A percentile compares a stretch with the other conserved stretches of the same genome.
Evolutionary conservation across 78 protist species (phyloP).

Genomic region (Protostelium mycophagum): DNA sequence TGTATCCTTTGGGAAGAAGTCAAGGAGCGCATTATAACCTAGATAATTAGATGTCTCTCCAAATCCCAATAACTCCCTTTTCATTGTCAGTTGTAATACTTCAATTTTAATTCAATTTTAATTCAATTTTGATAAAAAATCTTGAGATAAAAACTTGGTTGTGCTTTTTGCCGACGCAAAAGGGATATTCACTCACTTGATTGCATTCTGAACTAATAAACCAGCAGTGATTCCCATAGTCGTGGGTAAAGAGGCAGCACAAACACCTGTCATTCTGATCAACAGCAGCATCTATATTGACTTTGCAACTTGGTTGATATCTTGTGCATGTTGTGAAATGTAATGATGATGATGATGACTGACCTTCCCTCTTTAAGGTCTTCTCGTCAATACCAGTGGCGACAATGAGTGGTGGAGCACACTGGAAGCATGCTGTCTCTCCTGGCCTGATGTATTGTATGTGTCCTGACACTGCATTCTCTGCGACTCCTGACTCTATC

Average conservation of each 20-base stretch:
- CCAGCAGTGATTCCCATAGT: constrained; percentile 97
- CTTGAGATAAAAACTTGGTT: background rate
- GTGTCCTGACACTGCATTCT: constrained; percentile 97
- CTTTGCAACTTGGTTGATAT: too few relatives aligned
- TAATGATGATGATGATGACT: too few relatives aligned
- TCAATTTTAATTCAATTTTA: background rate
- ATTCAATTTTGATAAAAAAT: background rate
- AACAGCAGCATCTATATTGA: too few relatives aligned
- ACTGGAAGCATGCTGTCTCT: constrained; percentile 78
- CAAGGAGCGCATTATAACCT: constrained; percentile 87
- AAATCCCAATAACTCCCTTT: constrained; percentile 66
- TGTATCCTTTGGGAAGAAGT: constrained; percentile 82
- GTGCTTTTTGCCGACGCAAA: constrained; percentile 12
- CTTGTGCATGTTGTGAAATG: too few relatives aligned
- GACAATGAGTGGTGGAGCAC: constrained; percentile 95
- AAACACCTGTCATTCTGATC: too few relatives aligned
- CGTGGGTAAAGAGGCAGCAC: constrained; percentile 97
- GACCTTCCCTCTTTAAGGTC: constrained; percentile 76
- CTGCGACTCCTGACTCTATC: constrained; percentile 98
- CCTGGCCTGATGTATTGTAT: constrained; percentile 88
- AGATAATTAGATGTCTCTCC: constrained; percentile 83
- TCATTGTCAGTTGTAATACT: background rate
- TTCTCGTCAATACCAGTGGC: constrained; percentile 86
- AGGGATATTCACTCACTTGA: constrained; percentile 85
- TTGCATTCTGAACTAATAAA: constrained; percentile 86